Evolutionary conservation across 1,284 basidiomycete species (phyloP), one percentile per base, ranked within the genome.

Genomic region (Boletus sp.): DNA sequence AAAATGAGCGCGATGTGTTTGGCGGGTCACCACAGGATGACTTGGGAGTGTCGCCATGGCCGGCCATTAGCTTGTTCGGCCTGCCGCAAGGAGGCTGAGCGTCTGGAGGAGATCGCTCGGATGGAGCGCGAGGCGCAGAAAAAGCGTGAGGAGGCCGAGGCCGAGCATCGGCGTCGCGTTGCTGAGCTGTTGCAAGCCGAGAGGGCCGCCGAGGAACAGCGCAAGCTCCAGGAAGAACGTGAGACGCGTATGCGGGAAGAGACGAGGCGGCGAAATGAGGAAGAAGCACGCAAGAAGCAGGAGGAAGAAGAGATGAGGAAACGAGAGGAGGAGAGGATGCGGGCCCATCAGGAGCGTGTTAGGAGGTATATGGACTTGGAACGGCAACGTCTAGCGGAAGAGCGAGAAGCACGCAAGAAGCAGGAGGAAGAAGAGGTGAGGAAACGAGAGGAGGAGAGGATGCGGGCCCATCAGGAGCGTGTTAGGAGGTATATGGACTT

Each of bases 11-110:
- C 2, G 0, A 37, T 1, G 32, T 61, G 57, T 27, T 3, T 12
- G 1, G 38, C 27, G 33, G 48, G 41, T 25, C 44, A 7, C 13
- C 57, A 58, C 13, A n/a, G 2, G 1, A 17, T 51, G 13, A 10
- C 16, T 1, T 55, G 57, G 59, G 41, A 59, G 25, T 61, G 59
- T 6, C n/a, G 41, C 6, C n/a, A 12, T 13, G 29, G 14, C 2
- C 42, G 3, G 5, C 56, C 59, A 13, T 19, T 30, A 3, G 9
- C 0, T 19, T 57, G 58, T 20, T 17, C 12, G 9, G 5, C 34
- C 1, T 59, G 54, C 10, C n/a, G 3, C 7, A 27, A 45, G 20
- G 54, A 57, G 10, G 42, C 19, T 4, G 2, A 35, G 2, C 55
- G 44, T 13, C 32, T 48, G 3, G 14, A 40, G 29, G 19, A 37